Percentiles rank a stretch among this genome's conserved stretches.
Evolutionary conservation across 192 early-diverging fungal genomes (phyloP).

Genomic region (Rhizoclosmatium globosum): DNA sequence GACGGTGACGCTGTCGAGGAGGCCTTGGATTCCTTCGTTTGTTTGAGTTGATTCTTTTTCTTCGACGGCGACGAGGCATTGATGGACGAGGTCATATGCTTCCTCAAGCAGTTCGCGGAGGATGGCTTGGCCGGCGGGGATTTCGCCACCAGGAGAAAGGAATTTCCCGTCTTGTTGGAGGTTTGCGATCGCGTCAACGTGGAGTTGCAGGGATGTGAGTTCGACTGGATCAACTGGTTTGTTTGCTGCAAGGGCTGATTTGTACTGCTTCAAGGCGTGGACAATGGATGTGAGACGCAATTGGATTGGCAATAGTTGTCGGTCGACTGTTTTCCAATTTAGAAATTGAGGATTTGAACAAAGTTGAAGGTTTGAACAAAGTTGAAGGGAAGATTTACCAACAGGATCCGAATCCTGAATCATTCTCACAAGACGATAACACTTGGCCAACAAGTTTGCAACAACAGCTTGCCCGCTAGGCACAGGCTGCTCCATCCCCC

Average conservation of each 20-base stretch:
- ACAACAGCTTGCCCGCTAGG: conserved; percentile 44
- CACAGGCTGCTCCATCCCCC: conserved; percentile 18
- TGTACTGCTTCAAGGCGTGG: conserved; percentile 21
- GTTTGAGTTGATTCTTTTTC: background rate
- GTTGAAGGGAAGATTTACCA: conserved; percentile 16
- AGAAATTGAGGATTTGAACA: background rate
- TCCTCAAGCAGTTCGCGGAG: conserved; percentile 41
- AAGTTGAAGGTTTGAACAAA: too few species aligned
- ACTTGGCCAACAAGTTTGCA: conserved; percentile 33
- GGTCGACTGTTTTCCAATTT: conserved; percentile 23
- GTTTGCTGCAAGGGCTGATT: background rate
- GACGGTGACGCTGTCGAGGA: background rate
- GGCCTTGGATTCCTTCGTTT: background rate
- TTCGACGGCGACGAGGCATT: conserved; percentile 40
- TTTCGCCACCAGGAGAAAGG: background rate
- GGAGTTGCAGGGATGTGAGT: conserved; percentile 39
- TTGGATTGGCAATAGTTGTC: conserved; percentile 30
- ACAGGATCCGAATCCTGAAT: conserved; percentile 36
- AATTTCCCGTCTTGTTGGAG: conserved; percentile 39
- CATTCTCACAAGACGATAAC: conserved; percentile 39
- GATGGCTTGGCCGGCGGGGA: conserved; percentile 43
- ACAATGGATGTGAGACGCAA: conserved; percentile 30
- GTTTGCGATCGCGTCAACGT: conserved; percentile 38
- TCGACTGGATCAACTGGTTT: conserved; percentile 35
- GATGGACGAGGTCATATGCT: conserved; percentile 47